phyloP scores from a whole-genome alignment of 805 yeast species.

The Komagataella mondaviorum region DNA sequence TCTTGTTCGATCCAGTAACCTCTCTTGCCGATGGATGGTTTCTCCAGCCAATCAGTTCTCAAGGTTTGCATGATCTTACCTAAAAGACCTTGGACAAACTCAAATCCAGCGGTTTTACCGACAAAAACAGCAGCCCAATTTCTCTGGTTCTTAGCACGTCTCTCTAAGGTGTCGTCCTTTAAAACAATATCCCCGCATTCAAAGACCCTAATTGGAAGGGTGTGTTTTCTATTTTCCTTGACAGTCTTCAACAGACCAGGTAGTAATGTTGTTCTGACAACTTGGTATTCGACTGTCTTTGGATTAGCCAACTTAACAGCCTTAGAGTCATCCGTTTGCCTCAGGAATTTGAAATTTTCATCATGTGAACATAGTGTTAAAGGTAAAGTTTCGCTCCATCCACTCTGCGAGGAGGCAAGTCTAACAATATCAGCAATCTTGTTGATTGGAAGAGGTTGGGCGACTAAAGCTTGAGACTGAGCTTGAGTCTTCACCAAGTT shows the following conservation, averaged over 20 bases:
- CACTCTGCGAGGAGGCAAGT: conserved; percentile 83
- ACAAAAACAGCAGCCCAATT: conserved; percentile 91
- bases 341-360: conserved; percentile 85
- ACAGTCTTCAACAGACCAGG: conserved; percentile 95
- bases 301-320: conserved; percentile 94
- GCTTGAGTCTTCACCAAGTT: conserved; percentile 71
- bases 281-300: conserved; percentile 93
- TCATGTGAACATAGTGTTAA: conserved; percentile 92
- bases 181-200: conserved; percentile 92
- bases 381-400: conserved; percentile 94
- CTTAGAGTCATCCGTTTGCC: conserved; percentile 56
- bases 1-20: conserved; percentile 84
- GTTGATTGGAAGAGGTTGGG: conserved; percentile 82
- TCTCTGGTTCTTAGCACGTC: conserved; percentile 86
- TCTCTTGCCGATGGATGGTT: conserved; percentile 41
- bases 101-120: conserved; percentile 93
- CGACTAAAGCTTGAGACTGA: conserved; percentile 66
- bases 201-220: conserved; percentile 88
- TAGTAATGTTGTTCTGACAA: conserved; percentile 85
- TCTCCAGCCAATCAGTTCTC: conserved; percentile 73
- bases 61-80: conserved; percentile 94
- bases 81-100: conserved; percentile 83
- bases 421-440: conserved; percentile 85
- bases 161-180: conserved; percentile 67
- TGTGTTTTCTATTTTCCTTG: conserved; percentile 90